phyloP scores from a whole-genome alignment of 2,329 filamentous ascomycete species.

The Pyrenochaeta sp. region DNA sequence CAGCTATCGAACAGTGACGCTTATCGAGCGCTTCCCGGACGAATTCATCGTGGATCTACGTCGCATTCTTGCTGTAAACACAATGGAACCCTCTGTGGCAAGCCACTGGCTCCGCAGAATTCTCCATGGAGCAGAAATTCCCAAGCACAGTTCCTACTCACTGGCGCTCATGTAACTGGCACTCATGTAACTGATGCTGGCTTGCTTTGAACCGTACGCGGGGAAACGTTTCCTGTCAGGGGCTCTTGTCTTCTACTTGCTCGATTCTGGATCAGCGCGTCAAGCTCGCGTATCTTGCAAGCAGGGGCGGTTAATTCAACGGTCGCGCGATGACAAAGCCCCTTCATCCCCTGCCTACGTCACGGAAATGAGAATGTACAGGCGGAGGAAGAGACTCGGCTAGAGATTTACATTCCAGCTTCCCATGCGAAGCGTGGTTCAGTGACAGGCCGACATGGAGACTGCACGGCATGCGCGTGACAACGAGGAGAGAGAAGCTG shows the following conservation, averaged over 20 bases:
- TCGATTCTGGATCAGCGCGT: slow-evolving; percentile 2
- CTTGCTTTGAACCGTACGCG: neutral
- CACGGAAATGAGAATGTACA: neutral
- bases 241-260: too few species aligned
- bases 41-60: neutral
- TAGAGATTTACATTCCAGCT: slow-evolving; percentile 6
- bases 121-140: neutral
- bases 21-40: neutral
- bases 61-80: slow-evolving; percentile 3
- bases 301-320: slow-evolving; percentile 1
- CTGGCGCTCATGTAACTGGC: neutral
- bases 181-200: neutral
- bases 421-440: slow-evolving; percentile 5
- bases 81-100: neutral
- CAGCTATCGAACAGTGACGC: slow-evolving; percentile 6
- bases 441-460: slow-evolving; percentile 5
- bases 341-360: neutral
- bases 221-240: slow-evolving; percentile 1
- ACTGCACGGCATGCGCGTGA: slow-evolving; percentile 1
- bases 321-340: neutral
- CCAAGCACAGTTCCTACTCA: too few species aligned
- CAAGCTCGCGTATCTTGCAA: slow-evolving; percentile 3
- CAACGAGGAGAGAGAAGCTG: neutral
- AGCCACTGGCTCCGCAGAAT: neutral
- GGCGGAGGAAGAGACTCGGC: neutral